Base-by-base conservation (phyloP, 257 asterid species). In the Thymus mandschuricus region DNA sequence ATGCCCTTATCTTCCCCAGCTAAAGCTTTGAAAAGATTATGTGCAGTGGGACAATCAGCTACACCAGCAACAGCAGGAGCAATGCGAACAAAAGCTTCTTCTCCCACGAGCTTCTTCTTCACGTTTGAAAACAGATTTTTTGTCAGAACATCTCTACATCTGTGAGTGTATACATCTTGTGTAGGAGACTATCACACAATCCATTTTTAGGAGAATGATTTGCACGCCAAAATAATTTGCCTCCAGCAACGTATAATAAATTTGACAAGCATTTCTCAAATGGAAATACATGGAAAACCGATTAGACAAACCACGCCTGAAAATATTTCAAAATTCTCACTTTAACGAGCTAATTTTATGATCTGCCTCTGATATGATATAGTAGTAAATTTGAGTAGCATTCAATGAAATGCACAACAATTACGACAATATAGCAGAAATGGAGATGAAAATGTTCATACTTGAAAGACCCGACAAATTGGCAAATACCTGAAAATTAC, bases 1-100 rank as follows among this genome's bases (percentile, higher is more conserved):
- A 95, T 78, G 70, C 99, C 99, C 63, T 71, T 60, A 35, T 83
- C 86, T 50, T 84, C 89, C 71, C 90, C 96, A 59, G 96, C 84
- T 75, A 95, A 96, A 80, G 97, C 96, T 86, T 82, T 89, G 84
- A 88, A 95, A 77, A 95, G 89, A 82, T 92, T 86, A 72, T 95
- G 97, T 38, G 75, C 96, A 64, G 98, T 95, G 70, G 98, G 73
- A 80, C 86, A 80, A 85, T 95, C 98, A 76, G 98, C 98, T 64
- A 92, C 88, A 71, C 99, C 99, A 79, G 97, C 79, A 71, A 95
- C 86, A 62, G 97, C 97, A 64, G 99, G 98, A 72, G 95, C 92
- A 76, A 95, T 88, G 59, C 99, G 98, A 81, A 89, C 79, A 82
- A 95, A 95, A 73, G 99, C 98, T 60, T 89, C 92, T 82, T 95